A percentile compares a stretch with the other conserved stretches of the same genome.
Evolutionary conservation across 345 rosid species (phyloP).

Genomic region (Populus pruinosa): DNA sequence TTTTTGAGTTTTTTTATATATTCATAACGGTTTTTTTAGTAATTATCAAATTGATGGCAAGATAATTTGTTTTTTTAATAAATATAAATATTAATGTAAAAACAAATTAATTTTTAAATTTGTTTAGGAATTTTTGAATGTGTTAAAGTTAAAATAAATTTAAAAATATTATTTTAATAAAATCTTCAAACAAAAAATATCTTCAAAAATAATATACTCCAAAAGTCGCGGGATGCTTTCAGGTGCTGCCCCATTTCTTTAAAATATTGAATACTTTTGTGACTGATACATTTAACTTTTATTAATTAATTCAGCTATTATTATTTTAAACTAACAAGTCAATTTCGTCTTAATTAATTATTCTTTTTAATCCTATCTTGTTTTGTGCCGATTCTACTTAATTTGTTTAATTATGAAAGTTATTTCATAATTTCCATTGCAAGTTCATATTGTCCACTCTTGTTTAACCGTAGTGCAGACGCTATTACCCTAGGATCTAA

Average conservation of each 20-base stretch:
- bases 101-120: no score
- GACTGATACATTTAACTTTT: neutral
- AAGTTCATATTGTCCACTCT: neutral
- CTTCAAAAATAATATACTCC: neutral
- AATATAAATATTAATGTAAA: no score
- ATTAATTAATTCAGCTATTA: no score
- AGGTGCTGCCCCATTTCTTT: neutral
- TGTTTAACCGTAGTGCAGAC: neutral
- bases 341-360: neutral
- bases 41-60: no score
- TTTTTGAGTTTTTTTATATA: no score
- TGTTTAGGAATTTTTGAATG: no score
- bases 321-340: neutral
- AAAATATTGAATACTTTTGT: no score
- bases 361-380: neutral
- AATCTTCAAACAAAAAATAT: no score
- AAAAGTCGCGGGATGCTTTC: neutral
- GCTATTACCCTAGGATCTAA: neutral
- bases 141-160: no score
- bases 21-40: no score
- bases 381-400: neutral
- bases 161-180: no score
- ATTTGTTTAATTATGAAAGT: neutral
- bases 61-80: no score
- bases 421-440: neutral